Conservation (phyloP, 768 basidiomycete genomes). For the Cystofilobasidium capitatum region DNA sequence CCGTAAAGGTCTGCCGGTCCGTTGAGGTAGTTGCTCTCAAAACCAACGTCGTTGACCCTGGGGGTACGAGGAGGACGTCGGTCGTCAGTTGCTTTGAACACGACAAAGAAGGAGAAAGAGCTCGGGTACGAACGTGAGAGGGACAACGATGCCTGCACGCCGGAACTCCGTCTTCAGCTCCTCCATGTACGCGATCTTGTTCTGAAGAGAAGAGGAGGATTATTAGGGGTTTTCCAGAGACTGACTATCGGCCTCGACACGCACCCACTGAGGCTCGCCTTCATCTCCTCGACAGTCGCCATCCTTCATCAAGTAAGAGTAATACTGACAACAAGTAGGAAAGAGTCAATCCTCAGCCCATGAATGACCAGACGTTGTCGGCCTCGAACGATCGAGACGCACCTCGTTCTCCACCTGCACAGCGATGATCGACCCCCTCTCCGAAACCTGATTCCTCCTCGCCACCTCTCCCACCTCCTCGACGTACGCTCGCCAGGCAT, state of each 20-base stretch:
- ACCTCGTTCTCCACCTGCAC: constrained; percentile 30
- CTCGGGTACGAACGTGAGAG: constrained; percentile 65
- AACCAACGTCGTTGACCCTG: constrained; percentile 60
- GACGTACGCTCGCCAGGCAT: constrained; percentile 64
- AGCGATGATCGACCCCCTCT: constrained; percentile 24
- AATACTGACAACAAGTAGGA: constrained; percentile 51
- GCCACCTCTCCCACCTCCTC: constrained; percentile 45
- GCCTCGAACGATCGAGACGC: background rate
- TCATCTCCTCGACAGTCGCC: constrained; percentile 44
- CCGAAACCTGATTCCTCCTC: constrained; percentile 14
- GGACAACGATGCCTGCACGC: constrained; percentile 55
- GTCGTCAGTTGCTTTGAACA: too few relatives aligned
- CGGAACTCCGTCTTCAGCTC: constrained; percentile 53
- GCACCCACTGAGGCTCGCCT: constrained; percentile 41
- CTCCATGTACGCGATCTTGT: constrained; percentile 44
- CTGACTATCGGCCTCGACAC: background rate
- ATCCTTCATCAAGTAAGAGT: constrained; percentile 63
- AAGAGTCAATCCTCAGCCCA: background rate
- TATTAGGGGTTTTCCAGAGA: background rate
- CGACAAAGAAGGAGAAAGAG: too few relatives aligned
- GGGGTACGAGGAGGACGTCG: too few relatives aligned
- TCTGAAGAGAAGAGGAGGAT: background rate
- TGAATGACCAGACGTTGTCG: background rate
- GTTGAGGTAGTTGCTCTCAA: constrained; percentile 54
- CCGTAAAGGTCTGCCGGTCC: constrained; percentile 73